These are phyloP conservation scores for Penicillium cataractarum DNA, from an alignment of 495 filamentous ascomycete species.

Conservation along the genomic window DNA sequence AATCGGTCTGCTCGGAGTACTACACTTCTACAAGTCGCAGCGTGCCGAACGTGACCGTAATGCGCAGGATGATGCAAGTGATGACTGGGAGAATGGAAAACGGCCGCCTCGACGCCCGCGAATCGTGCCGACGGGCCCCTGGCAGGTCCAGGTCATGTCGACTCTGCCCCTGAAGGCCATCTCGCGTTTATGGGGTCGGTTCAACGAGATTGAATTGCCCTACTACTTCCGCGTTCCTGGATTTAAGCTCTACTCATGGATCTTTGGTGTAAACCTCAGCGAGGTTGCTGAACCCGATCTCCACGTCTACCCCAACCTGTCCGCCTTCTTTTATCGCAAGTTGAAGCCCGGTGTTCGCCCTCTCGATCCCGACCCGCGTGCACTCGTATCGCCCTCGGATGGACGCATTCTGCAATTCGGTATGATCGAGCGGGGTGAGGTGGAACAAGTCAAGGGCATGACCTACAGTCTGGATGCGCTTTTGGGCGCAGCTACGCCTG, in stretches of 20 bases:
- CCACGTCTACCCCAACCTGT: constrained; percentile 86
- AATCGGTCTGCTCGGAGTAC: constrained; percentile 80
- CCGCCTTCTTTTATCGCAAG: constrained; percentile 95
- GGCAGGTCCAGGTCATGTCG: constrained; percentile 96
- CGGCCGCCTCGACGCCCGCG: constrained; percentile 66
- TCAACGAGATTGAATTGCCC: constrained; percentile 92
- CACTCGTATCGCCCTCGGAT: constrained; percentile 85
- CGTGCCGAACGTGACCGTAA: constrained; percentile 56
- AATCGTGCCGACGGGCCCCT: constrained; percentile 84
- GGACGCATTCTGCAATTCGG: constrained; percentile 91
- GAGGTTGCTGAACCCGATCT: constrained; percentile 89
- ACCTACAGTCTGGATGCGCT: constrained; percentile 95
- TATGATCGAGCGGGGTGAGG: constrained; percentile 84
- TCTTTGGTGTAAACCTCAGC: constrained; percentile 91
- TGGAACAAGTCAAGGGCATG: constrained; percentile 99
- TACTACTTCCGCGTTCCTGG: constrained; percentile 89
- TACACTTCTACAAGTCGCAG: constrained; percentile 79
- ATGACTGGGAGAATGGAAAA: constrained; percentile 46
- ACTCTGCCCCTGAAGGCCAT: constrained; percentile 93
- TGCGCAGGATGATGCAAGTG: constrained; percentile 53
- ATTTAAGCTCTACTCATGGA: constrained; percentile 90
- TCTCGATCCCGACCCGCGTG: constrained; percentile 75
- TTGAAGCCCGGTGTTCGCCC: constrained; percentile 90
- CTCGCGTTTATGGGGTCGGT: constrained; percentile 89
- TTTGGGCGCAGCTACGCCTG: constrained; percentile 65